Percentiles rank a stretch among this genome's conserved stretches.
These are phyloP conservation scores for Penicillium nordicum DNA, from an alignment of 2,329 filamentous ascomycete species.

Conservation along the genomic window DNA sequence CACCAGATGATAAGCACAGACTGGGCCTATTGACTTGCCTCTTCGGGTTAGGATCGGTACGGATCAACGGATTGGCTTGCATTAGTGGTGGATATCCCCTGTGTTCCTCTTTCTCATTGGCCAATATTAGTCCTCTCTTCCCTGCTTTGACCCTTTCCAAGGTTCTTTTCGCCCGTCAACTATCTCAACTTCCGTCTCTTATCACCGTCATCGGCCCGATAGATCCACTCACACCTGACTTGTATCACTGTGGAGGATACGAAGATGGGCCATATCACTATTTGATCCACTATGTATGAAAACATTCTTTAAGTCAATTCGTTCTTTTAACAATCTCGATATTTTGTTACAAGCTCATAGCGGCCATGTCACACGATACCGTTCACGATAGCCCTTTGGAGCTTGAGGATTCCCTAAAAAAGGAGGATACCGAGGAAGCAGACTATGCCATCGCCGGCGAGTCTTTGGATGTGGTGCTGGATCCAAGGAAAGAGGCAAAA, in stretches of 20 bases:
- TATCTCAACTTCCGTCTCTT: neutral
- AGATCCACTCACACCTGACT: neutral
- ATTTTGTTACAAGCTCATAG: neutral
- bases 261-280: neutral
- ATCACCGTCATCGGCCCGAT: slow-evolving; percentile 19
- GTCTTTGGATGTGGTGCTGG: slow-evolving; percentile 33
- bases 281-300: neutral
- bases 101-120: neutral
- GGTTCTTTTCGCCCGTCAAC: neutral
- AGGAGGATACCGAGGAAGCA: slow-evolving; percentile 8
- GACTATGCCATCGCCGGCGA: slow-evolving; percentile 18
- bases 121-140: neutral
- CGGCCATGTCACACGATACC: slow-evolving; percentile 1
- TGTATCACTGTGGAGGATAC: neutral
- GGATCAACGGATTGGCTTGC: neutral
- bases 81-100: neutral
- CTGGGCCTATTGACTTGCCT: neutral
- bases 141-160: neutral
- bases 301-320: neutral
- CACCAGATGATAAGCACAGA: no score
- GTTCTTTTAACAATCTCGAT: neutral
- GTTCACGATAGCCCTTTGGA: slow-evolving; percentile 9
- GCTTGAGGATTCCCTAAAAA: slow-evolving; percentile 12
- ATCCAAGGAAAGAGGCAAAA: slow-evolving; percentile 45
- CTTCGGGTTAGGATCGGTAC: neutral